A percentile compares a stretch with the other conserved stretches of the same genome.
Evolutionary conservation across 805 yeast species (phyloP).

Genomic region (Lachancea lanzarotensis): DNA sequence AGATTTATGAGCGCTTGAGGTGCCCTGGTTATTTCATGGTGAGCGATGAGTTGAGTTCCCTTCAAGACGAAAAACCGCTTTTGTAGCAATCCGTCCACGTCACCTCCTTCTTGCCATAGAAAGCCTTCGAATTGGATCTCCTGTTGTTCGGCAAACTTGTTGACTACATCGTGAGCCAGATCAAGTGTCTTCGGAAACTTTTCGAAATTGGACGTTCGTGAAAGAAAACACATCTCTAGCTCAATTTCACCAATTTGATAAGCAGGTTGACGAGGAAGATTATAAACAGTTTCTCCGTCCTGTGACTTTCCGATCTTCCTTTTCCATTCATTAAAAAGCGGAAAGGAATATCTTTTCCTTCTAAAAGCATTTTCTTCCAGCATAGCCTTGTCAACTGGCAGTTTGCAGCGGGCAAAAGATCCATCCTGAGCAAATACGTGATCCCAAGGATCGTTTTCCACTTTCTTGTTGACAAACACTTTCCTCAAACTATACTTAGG

Average conservation of each 20-base stretch:
- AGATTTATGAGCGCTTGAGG: slow-evolving; percentile 73
- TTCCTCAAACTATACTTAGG: slow-evolving; percentile 34
- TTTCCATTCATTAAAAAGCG: slow-evolving; percentile 69
- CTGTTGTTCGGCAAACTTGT: slow-evolving; percentile 34
- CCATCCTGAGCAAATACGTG: slow-evolving; percentile 74
- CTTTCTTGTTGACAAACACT: slow-evolving; percentile 45
- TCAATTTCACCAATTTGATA: slow-evolving; percentile 60
- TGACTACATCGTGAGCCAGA: slow-evolving; percentile 40
- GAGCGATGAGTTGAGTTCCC: slow-evolving; percentile 69
- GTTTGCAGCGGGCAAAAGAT: slow-evolving; percentile 74
- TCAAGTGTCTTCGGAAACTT: slow-evolving; percentile 64
- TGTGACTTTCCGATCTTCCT: slow-evolving; percentile 13
- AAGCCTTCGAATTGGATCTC: slow-evolving; percentile 50
- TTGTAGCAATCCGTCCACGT: slow-evolving; percentile 58
- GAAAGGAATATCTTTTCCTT: slow-evolving; percentile 7
- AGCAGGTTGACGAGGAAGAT: slow-evolving; percentile 38
- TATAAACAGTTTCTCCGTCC: slow-evolving; percentile 7
- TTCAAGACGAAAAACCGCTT: slow-evolving; percentile 68
- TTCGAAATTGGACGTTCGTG: slow-evolving; percentile 54
- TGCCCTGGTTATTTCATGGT: slow-evolving; percentile 60
- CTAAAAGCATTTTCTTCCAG: slow-evolving; percentile 14
- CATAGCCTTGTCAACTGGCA: slow-evolving; percentile 33
- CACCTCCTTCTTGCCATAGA: slow-evolving; percentile 89
- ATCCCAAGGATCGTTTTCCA: slow-evolving; percentile 52
- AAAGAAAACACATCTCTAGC: slow-evolving; percentile 62